Base-by-base conservation (phyloP, 2,329 filamentous ascomycete species). In the Albophoma yamanashiensis region DNA sequence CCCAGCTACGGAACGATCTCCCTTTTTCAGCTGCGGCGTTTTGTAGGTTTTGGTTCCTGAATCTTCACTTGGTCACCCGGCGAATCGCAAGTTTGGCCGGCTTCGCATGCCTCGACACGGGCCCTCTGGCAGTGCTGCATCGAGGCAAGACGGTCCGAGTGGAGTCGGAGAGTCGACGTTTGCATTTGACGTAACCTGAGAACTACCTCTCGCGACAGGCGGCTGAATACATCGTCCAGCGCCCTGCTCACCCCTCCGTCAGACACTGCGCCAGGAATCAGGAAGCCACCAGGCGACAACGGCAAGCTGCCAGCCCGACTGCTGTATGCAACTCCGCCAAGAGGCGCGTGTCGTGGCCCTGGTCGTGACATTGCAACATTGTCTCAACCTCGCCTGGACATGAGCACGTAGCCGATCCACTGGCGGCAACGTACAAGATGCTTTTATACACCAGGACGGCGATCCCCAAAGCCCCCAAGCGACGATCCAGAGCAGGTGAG, bases 401-500 rank as follows among this genome's bases (percentile, higher is more conserved):
- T 52, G 47, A 20, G 31, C 27, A 20, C 47, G 6, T 52, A 52
- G 17, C 27, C 15, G 17, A 9, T 6, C 47, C 25, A 7, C 27
- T 15, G 0, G 25, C 47, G 25, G 25, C 47, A 17, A 31, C 47
- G 14, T 20, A 3, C 14, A 20, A 5, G 15, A 85, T 85, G 83
- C 71, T 86, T 65, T 70, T 86, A 53, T 86, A 84, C 67, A 83
- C 82, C n/a, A 78, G 76, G 69, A 71, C 80, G 57, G 82, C 82
- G 61, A 70, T 77, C 55, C 80, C 82, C n/a, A 85, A 84, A 71
- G 73, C 77, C 53, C 82, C 82, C 39, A 86, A 85, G 72, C 79
- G 75, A 67, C 77, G 83, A 59, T 85, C 83, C n/a, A 76, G 82
- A 73, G 78, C 80, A 69, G 82, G 82, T 84, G 72, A 74, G 79